phyloP scores from a whole-genome alignment of 208 protist genomes.

The Trichomonas vaginalis region DNA sequence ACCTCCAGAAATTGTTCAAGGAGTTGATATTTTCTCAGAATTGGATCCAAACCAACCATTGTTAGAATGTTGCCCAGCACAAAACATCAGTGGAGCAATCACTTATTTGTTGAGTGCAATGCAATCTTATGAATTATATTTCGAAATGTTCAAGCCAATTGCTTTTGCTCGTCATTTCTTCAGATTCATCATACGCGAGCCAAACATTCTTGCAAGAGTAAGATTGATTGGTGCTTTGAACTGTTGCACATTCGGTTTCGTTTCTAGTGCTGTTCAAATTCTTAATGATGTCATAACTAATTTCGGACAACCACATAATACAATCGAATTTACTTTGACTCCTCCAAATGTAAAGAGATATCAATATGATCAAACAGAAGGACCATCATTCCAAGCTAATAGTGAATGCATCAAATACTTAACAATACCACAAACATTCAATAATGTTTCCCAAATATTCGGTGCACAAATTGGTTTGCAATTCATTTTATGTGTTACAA shows the following conservation, averaged over 20 bases:
- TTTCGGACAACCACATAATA: background rate
- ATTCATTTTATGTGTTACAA: background rate
- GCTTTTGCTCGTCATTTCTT: background rate
- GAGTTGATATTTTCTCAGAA: background rate
- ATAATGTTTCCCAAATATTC: background rate
- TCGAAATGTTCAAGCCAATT: conserved; percentile 9
- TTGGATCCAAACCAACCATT: background rate
- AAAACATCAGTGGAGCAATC: background rate
- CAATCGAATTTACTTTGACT: background rate
- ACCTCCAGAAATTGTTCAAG: background rate
- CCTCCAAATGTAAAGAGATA: background rate
- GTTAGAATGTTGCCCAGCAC: background rate
- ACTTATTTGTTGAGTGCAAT: background rate
- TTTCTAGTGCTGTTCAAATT: background rate
- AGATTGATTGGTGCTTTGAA: background rate
- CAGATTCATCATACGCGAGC: background rate
- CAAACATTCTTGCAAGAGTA: background rate
- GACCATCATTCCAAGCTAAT: background rate
- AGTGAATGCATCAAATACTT: background rate
- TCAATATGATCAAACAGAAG: background rate
- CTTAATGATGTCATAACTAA: background rate
- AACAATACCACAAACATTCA: background rate
- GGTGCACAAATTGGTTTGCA: background rate
- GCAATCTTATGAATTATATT: background rate
- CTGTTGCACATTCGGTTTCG: background rate